Percentiles rank a stretch among this genome's conserved stretches.
Evolutionary conservation across 2,329 filamentous ascomycete species (phyloP).

Genomic region (Phialophora chinensis): DNA sequence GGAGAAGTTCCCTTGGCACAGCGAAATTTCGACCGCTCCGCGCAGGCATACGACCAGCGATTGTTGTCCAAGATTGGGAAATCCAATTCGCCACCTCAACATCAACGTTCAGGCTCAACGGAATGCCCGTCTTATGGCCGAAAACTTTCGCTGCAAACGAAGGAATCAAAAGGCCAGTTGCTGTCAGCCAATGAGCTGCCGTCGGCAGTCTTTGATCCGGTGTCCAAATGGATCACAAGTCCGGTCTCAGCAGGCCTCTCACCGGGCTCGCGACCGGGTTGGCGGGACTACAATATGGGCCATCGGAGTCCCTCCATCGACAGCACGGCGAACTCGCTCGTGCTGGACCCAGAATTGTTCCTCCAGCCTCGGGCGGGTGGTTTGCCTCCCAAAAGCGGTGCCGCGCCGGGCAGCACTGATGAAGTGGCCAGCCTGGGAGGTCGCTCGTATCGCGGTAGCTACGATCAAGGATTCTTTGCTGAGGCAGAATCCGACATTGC

Average conservation of each 20-base stretch:
- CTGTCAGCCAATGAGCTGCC: conserved; percentile 33
- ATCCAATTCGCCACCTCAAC: conserved; percentile 61
- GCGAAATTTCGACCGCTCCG: conserved; percentile 63
- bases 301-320: conserved; percentile 53
- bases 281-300: conserved; percentile 49
- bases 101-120: conserved; percentile 43
- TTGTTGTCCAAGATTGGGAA: conserved; percentile 67
- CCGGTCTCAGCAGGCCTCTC: conserved; percentile 51
- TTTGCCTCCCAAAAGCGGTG: conserved; percentile 57
- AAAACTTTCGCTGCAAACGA: conserved; percentile 41
- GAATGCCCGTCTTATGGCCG: conserved; percentile 46
- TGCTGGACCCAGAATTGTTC: conserved; percentile 50
- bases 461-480: conserved; percentile 64
- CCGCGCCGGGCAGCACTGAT: conserved; percentile 52
- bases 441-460: conserved; percentile 64
- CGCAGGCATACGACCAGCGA: conserved; percentile 67
- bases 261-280: conserved; percentile 47
- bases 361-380: conserved; percentile 44
- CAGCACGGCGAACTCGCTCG: conserved; percentile 48
- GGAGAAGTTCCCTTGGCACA: conserved; percentile 66
- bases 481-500: conserved; percentile 53
- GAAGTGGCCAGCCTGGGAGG: conserved; percentile 58
- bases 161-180: conserved; percentile 28
- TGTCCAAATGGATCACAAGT: conserved; percentile 47
- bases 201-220: conserved; percentile 29